Conservation (phyloP, 176 grass and related monocot genomes). For the Rhipidocladum racemiflorum region DNA sequence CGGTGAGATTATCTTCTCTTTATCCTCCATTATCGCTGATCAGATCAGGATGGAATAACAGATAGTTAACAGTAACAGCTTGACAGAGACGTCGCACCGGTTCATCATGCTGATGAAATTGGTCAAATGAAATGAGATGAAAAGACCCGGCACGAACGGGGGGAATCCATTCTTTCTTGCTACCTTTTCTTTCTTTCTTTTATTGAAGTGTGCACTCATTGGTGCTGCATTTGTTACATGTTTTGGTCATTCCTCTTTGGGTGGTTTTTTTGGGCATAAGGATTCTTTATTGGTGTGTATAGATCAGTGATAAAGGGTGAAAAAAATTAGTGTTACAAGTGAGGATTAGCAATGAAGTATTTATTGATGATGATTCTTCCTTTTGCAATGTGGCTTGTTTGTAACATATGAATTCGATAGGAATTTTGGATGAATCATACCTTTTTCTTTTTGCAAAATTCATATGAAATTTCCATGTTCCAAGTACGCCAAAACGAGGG, state of each 20-base stretch:
- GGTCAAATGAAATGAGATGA: neutral
- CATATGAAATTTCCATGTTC: neutral
- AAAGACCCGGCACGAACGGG: slow-evolving; percentile 14
- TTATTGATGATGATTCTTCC: neutral
- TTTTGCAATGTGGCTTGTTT: neutral
- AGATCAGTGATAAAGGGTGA: slow-evolving; percentile 20
- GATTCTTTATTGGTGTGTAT: slow-evolving; percentile 45
- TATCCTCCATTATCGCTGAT: neutral
- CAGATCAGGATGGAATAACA: neutral
- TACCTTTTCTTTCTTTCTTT: neutral
- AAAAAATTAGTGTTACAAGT: neutral
- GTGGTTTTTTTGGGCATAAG: neutral
- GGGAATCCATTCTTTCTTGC: slow-evolving; percentile 2
- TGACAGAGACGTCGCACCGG: slow-evolving; percentile 31
- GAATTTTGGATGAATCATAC: neutral
- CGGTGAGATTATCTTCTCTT: slow-evolving; percentile 6
- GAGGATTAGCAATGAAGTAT: neutral
- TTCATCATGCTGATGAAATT: neutral
- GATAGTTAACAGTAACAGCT: slow-evolving; percentile 35
- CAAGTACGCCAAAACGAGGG: neutral
- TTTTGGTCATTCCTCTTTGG: neutral
- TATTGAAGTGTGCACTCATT: neutral
- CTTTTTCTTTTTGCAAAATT: neutral
- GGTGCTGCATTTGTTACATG: slow-evolving; percentile 1
- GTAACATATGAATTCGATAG: neutral